Evolutionary conservation across 345 rosid genomes (phyloP), one percentile per base, ranked within the genome.

Genomic region (Brassica carinata): DNA sequence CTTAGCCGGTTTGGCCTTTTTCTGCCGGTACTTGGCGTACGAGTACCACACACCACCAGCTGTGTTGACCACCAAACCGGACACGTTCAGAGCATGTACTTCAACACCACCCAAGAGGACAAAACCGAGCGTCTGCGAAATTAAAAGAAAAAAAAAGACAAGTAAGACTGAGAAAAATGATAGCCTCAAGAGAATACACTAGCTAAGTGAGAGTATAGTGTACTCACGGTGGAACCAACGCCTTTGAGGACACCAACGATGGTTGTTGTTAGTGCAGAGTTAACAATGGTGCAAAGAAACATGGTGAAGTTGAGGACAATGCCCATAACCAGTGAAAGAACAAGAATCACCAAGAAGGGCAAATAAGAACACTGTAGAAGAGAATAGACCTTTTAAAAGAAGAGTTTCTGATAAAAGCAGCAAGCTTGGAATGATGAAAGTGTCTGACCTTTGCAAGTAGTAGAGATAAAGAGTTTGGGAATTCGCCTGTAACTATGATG

Each of bases 231-330:
- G 67, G 98, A 93, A 17, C 94, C 99, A 53, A 95, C 98, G 66
- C 99, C 99, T 86, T 95, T 95, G 77, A 93, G 98, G 71, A 95
- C 98, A 76, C 99, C 98, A 43, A 95, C 98, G 36, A 95, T 95
- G 73, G 99, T 95, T 45, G 99, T 95, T 65, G 99, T 95, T 51
- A 95, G 84, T 57, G 99, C 99, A 73, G 98, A 95, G 86, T 95
- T 95, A 83, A 95, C 98, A 69, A 95, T 84, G 79, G 99, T 95
- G 84, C 98, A 95, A 73, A 95, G 85, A 84, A 95, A 95, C 98
- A 93, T 93, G 26, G 99, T 95, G 89, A 80, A 95, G 89, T 95
- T 95, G 79, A 95, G 99, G 79, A 85, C 85, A 10, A 95, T 95
- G 45, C 98, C 98, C 99, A 93, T 93, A 75, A 91, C 90, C 86